These are phyloP conservation scores for Daldinia childiae DNA, from an alignment of 495 filamentous ascomycete species.

Conservation along the genomic window DNA sequence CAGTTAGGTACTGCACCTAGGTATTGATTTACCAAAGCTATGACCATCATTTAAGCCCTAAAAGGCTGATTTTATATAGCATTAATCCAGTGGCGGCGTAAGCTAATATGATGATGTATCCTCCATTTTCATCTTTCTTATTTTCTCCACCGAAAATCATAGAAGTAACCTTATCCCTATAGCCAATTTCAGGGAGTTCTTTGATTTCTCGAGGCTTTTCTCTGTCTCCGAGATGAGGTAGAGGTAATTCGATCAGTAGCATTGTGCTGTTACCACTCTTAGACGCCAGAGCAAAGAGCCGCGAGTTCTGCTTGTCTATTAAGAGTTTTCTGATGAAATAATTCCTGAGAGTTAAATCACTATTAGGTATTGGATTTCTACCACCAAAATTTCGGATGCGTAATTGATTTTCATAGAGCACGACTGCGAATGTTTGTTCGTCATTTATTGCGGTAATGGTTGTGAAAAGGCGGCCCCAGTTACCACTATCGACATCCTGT, in stretches of 20 bases:
- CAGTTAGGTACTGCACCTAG: no score
- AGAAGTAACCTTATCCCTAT: constrained; percentile 37
- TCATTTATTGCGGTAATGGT: constrained; percentile 39
- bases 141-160: constrained; percentile 16
- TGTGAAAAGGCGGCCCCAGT: constrained; percentile 45
- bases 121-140: not conserved
- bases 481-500: constrained; percentile 43
- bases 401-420: constrained; percentile 45
- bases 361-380: not conserved
- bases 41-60: not conserved
- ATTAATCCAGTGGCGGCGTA: not conserved
- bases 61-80: constrained; percentile 24
- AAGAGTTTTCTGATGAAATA: constrained; percentile 47
- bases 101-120: constrained; percentile 15
- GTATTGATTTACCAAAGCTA: no score
- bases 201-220: constrained; percentile 36
- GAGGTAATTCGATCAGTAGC: constrained; percentile 42
- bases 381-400: constrained; percentile 38
- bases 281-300: constrained; percentile 45
- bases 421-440: constrained; percentile 40
- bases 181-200: constrained; percentile 36
- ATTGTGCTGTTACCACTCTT: constrained; percentile 35
- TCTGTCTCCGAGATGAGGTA: constrained; percentile 11
- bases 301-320: constrained; percentile 33
- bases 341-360: constrained; percentile 41